Conservation (phyloP, 2,329 filamentous ascomycete genomes). For the Dendryphion nanum region DNA sequence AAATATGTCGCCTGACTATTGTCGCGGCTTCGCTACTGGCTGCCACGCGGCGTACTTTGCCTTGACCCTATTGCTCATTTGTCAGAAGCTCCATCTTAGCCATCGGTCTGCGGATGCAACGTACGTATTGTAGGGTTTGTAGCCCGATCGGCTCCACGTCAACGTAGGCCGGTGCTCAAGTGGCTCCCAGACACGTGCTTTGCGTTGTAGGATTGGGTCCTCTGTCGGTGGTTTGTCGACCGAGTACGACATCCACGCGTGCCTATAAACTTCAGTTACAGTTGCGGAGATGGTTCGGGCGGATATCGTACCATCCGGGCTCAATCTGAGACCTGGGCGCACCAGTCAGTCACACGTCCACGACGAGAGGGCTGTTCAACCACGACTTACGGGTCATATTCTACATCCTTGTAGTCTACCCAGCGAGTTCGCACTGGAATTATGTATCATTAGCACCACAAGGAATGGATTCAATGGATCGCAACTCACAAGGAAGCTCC, state of each 20-base stretch:
- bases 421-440: conserved; percentile 82
- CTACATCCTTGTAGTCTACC: conserved; percentile 92
- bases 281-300: neutral
- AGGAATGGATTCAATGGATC: neutral
- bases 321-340: conserved; percentile 72
- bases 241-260: conserved; percentile 94
- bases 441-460: conserved; percentile 9
- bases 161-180: conserved; percentile 70
- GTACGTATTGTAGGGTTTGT: conserved; percentile 93
- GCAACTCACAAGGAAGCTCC: conserved; percentile 76
- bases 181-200: conserved; percentile 73
- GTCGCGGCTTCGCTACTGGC: conserved; percentile 46
- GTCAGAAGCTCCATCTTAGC: conserved; percentile 1
- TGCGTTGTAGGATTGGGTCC: conserved; percentile 69
- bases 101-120: conserved; percentile 46
- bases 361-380: neutral
- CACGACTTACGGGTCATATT: conserved; percentile 68
- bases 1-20: conserved; percentile 13
- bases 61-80: conserved; percentile 42
- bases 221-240: conserved; percentile 81
- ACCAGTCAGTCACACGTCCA: conserved; percentile 33
- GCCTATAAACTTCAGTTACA: conserved; percentile 51
- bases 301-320: conserved; percentile 68
- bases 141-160: conserved; percentile 75
- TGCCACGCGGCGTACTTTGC: conserved; percentile 50